Percentiles rank a stretch among this genome's conserved stretches.
phyloP scores from a whole-genome alignment of 805 yeast genomes.

The Ogataea paraovalis region DNA sequence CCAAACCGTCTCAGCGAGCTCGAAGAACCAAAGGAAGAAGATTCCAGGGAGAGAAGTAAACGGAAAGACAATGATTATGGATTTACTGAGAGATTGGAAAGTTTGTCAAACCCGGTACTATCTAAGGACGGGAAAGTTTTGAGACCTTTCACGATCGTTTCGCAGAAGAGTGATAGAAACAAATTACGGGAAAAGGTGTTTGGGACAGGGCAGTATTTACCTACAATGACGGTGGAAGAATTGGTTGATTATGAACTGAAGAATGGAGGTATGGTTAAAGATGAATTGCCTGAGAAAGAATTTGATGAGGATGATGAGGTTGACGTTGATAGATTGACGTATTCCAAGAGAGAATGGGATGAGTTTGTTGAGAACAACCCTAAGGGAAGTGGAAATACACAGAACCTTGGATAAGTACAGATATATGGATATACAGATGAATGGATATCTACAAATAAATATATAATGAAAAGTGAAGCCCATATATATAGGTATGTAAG shows the following conservation, averaged over 20 bases:
- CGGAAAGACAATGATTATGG: constrained; percentile 34
- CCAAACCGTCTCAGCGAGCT: constrained; percentile 9
- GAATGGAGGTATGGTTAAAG: constrained; percentile 73
- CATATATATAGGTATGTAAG: no score
- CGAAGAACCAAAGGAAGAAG: constrained; percentile 8
- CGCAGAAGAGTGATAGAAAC: constrained; percentile 48
- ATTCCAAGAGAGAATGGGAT: constrained; percentile 86
- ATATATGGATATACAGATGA: no score
- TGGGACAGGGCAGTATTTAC: constrained; percentile 90
- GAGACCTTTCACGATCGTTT: constrained; percentile 76
- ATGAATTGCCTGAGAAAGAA: constrained; percentile 38
- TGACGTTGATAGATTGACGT: constrained; percentile 59
- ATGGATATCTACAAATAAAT: no score
- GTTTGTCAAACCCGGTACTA: constrained; percentile 46
- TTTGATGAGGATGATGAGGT: constrained; percentile 62
- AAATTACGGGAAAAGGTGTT: constrained; percentile 62
- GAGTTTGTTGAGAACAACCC: constrained; percentile 84
- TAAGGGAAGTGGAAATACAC: constrained; percentile 86
- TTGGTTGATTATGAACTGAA: constrained; percentile 79
- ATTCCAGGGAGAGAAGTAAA: constrained; percentile 11
- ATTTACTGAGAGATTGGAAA: constrained; percentile 64
- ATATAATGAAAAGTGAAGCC: no score
- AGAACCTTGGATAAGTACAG: constrained; percentile 57
- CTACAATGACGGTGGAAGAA: constrained; percentile 94
- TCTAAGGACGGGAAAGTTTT: constrained; percentile 74